Evolutionary conservation across 495 filamentous ascomycete genomes (phyloP).

Genomic region (Lasiosphaeria miniovina): DNA sequence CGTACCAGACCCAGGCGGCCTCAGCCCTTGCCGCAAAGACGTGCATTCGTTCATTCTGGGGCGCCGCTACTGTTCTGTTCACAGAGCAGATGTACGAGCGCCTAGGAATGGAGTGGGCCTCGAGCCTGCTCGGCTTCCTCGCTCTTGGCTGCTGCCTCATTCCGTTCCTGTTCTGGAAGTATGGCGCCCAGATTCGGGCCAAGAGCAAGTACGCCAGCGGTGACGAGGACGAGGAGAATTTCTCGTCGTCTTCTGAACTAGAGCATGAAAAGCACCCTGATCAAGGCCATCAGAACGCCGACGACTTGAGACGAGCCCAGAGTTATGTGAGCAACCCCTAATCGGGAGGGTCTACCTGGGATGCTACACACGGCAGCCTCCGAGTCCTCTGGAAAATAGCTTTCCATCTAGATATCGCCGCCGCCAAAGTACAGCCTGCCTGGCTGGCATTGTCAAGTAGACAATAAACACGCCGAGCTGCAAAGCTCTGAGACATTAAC

Average conservation of each 20-base stretch:
- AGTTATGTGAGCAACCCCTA: constrained; percentile 46
- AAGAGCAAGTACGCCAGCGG: constrained; percentile 64
- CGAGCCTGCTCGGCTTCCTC: constrained; percentile 66
- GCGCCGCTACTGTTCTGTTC: constrained; percentile 70
- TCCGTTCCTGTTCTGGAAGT: constrained; percentile 73
- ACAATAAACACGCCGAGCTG: no score
- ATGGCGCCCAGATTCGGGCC: constrained; percentile 64
- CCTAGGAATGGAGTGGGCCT: constrained; percentile 74
- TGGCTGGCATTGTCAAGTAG: no score
- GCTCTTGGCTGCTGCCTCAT: constrained; percentile 71
- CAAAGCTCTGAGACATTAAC: no score
- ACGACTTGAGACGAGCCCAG: constrained; percentile 38
- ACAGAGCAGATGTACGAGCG: constrained; percentile 76
- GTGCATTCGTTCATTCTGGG: constrained; percentile 75
- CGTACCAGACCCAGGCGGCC: constrained; percentile 82
- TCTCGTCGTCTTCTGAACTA: constrained; percentile 1
- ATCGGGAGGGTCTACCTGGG: constrained; percentile 2
- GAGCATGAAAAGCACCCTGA: constrained; percentile 24
- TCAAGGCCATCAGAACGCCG: constrained; percentile 25
- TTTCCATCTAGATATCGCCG: no score
- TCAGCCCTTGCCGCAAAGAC: constrained; percentile 84
- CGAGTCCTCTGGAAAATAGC: no score
- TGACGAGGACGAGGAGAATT: constrained; percentile 35
- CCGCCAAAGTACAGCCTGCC: not conserved
- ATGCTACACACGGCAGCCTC: no score